These are phyloP conservation scores for Eucalyptus polybractea DNA, from an alignment of 345 rosid genomes.

Conservation along the genomic window DNA sequence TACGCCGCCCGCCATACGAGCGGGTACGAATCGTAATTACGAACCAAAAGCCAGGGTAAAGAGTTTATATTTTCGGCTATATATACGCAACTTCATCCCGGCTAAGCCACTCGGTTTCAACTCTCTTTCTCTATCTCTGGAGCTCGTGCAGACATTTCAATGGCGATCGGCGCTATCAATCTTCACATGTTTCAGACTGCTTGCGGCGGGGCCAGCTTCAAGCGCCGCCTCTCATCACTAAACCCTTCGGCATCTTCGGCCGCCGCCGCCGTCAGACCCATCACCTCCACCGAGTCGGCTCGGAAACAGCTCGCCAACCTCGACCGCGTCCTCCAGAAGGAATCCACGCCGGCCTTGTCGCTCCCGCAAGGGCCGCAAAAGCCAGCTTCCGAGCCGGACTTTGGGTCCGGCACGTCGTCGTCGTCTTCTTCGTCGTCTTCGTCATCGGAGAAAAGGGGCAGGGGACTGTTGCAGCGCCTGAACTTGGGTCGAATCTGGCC, in stretches of 20 bases:
- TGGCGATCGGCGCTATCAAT: neutral
- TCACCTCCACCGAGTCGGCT: slow-evolving; percentile 8
- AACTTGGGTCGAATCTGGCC: slow-evolving; percentile 67
- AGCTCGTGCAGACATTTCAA: neutral
- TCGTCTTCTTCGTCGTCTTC: neutral
- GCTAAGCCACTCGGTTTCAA: neutral
- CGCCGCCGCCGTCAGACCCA: neutral
- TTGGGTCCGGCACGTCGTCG: neutral
- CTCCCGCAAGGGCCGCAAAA: neutral
- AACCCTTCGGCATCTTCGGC: slow-evolving; percentile 14
- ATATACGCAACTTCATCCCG: neutral
- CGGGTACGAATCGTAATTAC: neutral
- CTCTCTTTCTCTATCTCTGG: neutral
- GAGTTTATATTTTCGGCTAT: neutral
- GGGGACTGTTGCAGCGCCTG: slow-evolving; percentile 29
- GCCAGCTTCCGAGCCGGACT: neutral
- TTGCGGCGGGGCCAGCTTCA: slow-evolving; percentile 22
- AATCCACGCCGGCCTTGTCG: neutral
- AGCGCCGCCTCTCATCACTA: slow-evolving; percentile 30
- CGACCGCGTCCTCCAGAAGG: slow-evolving; percentile 43
- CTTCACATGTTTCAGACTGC: slow-evolving; percentile 21
- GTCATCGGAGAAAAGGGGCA: slow-evolving; percentile 3
- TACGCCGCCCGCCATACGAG: too few species aligned
- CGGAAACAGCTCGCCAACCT: slow-evolving; percentile 46
- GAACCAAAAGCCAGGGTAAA: neutral